Conservation (phyloP, 805 yeast genomes). For the Candida michaelii region DNA sequence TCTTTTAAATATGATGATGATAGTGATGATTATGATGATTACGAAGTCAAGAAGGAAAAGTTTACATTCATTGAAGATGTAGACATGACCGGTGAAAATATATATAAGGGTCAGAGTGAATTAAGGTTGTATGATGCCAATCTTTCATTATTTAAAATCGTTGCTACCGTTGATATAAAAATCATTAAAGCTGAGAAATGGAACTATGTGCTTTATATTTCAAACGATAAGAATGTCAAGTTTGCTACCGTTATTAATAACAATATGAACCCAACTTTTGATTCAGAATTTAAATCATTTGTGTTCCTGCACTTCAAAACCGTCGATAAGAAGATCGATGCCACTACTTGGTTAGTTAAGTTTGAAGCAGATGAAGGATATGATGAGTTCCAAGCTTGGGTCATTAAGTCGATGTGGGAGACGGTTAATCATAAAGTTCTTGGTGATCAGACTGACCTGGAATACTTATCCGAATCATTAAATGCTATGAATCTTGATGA, state of each 20-base stretch:
- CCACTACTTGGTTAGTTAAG: slow-evolving; percentile 63
- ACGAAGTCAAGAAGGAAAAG: not conserved
- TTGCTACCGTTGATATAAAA: slow-evolving; percentile 9
- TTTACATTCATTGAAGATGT: slow-evolving; percentile 2
- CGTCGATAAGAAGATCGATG: slow-evolving; percentile 20
- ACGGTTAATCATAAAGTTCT: slow-evolving; percentile 39
- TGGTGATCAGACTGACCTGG: slow-evolving; percentile 44
- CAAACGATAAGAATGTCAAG: slow-evolving; percentile 12
- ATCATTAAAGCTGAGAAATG: slow-evolving; percentile 50
- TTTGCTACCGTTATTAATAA: slow-evolving; percentile 26
- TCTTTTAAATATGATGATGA: slow-evolving; percentile 21
- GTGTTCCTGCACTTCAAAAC: slow-evolving; percentile 55
- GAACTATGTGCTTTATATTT: slow-evolving; percentile 53
- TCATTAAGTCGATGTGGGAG: slow-evolving; percentile 63
- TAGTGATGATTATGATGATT: slow-evolving; percentile 22
- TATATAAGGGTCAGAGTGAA: slow-evolving; percentile 2
- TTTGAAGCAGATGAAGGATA: slow-evolving; percentile 37
- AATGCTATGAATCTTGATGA: slow-evolving; percentile 30
- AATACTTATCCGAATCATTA: slow-evolving; percentile 58
- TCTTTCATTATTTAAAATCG: not conserved
- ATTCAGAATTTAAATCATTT: slow-evolving; percentile 54
- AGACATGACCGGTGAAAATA: not conserved
- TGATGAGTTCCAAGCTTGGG: slow-evolving; percentile 43
- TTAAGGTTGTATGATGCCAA: slow-evolving; percentile 1
- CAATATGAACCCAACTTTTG: slow-evolving; percentile 65